Evolutionary conservation across 2,329 filamentous ascomycete genomes (phyloP).

Genomic region (Gnomoniopsis sp.): DNA sequence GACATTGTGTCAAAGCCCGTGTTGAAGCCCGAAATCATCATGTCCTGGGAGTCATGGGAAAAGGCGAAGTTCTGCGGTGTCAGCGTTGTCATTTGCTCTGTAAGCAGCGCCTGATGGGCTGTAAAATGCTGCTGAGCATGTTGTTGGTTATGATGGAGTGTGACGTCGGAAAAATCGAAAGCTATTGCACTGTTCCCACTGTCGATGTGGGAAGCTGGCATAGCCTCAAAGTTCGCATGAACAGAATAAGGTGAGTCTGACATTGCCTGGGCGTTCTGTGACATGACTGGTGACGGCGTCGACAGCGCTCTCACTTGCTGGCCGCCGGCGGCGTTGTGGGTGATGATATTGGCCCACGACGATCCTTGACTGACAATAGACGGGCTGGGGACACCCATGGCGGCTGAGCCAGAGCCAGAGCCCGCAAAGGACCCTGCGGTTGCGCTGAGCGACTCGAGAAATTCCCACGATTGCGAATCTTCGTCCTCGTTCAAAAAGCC

Average conservation of each 20-base stretch:
- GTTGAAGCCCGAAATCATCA: constrained; percentile 26
- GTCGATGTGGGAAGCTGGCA: not conserved
- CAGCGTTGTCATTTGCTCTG: constrained; percentile 27
- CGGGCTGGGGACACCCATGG: constrained; percentile 34
- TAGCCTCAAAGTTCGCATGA: not conserved
- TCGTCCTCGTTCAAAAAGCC: constrained; percentile 27
- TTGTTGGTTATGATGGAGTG: constrained; percentile 4
- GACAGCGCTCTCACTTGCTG: constrained; percentile 21
- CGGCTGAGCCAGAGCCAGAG: constrained; percentile 2
- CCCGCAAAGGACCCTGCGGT: constrained; percentile 20
- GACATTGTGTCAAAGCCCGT: constrained; percentile 21
- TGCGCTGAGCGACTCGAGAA: constrained; percentile 20
- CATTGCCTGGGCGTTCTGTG: constrained; percentile 28
- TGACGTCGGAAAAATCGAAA: constrained; percentile 6
- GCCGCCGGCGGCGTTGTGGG: constrained; percentile 23
- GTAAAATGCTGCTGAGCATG: constrained; percentile 1
- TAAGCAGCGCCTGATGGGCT: constrained; percentile 2
- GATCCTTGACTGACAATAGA: constrained; percentile 49
- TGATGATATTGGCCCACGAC: constrained; percentile 46
- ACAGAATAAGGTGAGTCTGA: not conserved
- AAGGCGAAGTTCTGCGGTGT: constrained; percentile 43
- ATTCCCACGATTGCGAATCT: constrained; percentile 27
- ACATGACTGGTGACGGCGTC: constrained; percentile 31
- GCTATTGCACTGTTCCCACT: not conserved
- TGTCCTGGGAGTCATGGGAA: constrained; percentile 26